Conservation (phyloP, 2,329 filamentous ascomycete species). For the Fusarium paranaense region DNA sequence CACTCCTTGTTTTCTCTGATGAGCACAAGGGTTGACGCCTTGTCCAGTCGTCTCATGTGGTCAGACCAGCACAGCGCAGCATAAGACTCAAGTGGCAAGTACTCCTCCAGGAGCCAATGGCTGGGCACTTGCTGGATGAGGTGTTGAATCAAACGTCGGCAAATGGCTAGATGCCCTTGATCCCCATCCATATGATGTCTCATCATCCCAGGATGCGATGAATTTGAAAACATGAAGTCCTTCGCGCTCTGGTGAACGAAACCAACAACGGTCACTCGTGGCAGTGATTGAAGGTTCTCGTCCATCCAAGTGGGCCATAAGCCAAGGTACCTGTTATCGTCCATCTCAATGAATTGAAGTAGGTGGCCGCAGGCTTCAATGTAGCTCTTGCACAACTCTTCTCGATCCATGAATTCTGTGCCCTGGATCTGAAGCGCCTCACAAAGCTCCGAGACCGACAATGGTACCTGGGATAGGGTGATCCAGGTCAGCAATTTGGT, state of each 20-base stretch:
- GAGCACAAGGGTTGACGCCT: neutral
- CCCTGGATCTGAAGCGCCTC: neutral
- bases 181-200: neutral
- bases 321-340: neutral
- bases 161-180: neutral
- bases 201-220: neutral
- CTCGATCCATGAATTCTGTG: neutral
- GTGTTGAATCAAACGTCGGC: neutral
- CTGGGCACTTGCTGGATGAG: neutral
- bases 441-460: constrained; percentile 9
- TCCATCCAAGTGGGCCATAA: neutral
- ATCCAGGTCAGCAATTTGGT: constrained; percentile 11
- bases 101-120: rapidly evolving
- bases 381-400: constrained; percentile 2
- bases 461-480: neutral
- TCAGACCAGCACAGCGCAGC: neutral
- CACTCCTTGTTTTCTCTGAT: neutral
- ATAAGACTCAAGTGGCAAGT: neutral
- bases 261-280: neutral
- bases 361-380: constrained; percentile 15
- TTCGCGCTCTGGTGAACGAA: constrained; percentile 5
- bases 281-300: neutral
- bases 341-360: neutral
- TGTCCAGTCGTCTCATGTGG: neutral
- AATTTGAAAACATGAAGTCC: neutral